A percentile compares a stretch with the other conserved stretches of the same genome.
These are phyloP conservation scores for Pneumocystis canis DNA, from an alignment of 1,139 yeast genomes.

Conservation along the genomic window DNA sequence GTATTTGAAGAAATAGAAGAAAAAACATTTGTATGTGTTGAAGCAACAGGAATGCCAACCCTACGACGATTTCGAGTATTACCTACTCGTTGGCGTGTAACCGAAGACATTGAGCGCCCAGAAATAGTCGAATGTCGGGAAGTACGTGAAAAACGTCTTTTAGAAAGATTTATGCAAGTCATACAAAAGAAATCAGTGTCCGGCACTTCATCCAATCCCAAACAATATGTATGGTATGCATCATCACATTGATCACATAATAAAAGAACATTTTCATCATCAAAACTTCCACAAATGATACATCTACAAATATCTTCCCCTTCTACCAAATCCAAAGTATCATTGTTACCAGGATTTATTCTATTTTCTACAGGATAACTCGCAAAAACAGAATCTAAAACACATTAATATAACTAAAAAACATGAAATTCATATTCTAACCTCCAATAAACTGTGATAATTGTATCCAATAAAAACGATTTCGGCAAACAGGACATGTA, in stretches of 20 bases:
- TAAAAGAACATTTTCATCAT: conserved; percentile 21
- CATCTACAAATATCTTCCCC: conserved; percentile 14
- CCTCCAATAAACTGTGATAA: not conserved
- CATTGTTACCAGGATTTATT: not conserved
- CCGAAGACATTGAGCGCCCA: not conserved
- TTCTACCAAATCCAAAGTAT: not conserved
- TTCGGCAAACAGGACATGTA: not conserved
- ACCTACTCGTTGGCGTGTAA: not conserved
- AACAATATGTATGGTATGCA: conserved; percentile 23
- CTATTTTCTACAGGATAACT: not conserved
- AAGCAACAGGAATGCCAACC: not conserved
- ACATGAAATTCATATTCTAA: not conserved
- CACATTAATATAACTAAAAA: not conserved
- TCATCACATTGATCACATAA: conserved; percentile 24
- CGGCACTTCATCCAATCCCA: conserved; percentile 22
- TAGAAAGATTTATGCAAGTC: conserved; percentile 16
- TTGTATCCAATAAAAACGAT: not conserved
- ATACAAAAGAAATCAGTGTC: conserved; percentile 24
- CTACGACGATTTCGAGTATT: not conserved
- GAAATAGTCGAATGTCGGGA: not conserved
- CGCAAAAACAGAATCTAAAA: not conserved
- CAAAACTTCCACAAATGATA: conserved; percentile 23
- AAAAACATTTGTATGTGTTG: not conserved
- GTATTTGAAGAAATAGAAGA: not conserved
- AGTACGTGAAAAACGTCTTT: not conserved